These are phyloP conservation scores for Monotropa hypopitys DNA, from an alignment of 179 eudicot species.

Conservation along the genomic window DNA sequence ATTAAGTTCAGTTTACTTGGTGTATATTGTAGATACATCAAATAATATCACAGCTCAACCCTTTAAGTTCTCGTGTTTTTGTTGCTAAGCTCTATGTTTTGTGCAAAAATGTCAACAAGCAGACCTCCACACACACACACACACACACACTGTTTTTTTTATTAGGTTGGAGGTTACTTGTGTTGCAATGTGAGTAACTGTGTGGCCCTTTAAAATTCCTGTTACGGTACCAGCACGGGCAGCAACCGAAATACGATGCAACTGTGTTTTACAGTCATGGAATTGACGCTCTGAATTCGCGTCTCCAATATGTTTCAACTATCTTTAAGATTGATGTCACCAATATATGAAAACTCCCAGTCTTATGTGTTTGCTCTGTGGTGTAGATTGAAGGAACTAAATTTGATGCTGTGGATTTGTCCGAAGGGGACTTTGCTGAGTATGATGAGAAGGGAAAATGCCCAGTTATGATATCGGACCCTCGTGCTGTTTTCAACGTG, in stretches of 20 bases:
- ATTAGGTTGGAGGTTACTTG: not conserved
- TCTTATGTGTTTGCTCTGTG: not conserved
- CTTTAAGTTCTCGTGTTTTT: not conserved
- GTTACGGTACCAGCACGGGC: not conserved
- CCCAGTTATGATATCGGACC: constrained; percentile 65
- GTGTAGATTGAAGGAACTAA: constrained; percentile 59
- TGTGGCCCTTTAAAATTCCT: not conserved
- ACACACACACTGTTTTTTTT: no score
- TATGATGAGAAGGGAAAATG: constrained; percentile 75
- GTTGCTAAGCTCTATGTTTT: not conserved
- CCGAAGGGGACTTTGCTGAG: constrained; percentile 65
- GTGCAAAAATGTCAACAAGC: not conserved
- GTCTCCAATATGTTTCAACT: not conserved
- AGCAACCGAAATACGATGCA: not conserved
- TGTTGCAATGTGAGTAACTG: not conserved
- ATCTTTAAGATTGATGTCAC: not conserved
- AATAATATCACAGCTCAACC: no score
- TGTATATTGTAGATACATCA: no score
- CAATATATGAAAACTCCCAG: not conserved
- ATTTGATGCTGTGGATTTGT: constrained; percentile 56
- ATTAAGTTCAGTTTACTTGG: not conserved
- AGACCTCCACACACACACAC: no score
- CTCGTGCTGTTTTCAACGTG: constrained; percentile 32
- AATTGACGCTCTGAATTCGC: not conserved
- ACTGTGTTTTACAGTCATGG: not conserved